A percentile compares a stretch with the other conserved stretches of the same genome.
These are phyloP conservation scores for Ilyonectria robusta DNA, from an alignment of 2,329 filamentous ascomycete species.

Conservation along the genomic window DNA sequence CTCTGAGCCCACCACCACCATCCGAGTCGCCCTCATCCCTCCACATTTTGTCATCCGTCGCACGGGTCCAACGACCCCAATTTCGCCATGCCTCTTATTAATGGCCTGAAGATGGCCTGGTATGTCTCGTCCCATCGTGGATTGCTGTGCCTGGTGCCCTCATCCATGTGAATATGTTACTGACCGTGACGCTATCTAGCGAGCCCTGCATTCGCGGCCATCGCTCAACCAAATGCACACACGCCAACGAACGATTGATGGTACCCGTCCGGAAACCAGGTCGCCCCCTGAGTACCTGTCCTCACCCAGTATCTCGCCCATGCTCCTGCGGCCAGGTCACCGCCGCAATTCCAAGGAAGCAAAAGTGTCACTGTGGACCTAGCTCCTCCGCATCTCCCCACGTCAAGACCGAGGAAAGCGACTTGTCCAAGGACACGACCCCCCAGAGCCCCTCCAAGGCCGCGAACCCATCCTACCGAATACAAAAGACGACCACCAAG, in stretches of 20 bases:
- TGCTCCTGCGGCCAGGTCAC: slow-evolving; percentile 77
- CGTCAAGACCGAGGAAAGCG: slow-evolving; percentile 45
- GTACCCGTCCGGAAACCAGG: slow-evolving; percentile 81
- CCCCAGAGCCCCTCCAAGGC: slow-evolving; percentile 52
- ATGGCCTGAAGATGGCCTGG: slow-evolving; percentile 82
- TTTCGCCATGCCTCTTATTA: slow-evolving; percentile 74
- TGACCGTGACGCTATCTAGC: slow-evolving; percentile 57
- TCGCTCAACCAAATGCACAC: slow-evolving; percentile 81
- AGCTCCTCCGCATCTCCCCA: slow-evolving; percentile 44
- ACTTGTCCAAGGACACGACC: slow-evolving; percentile 41
- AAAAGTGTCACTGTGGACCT: slow-evolving; percentile 68
- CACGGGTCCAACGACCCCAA: slow-evolving; percentile 32
- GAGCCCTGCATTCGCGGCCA: slow-evolving; percentile 83
- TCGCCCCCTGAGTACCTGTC: slow-evolving; percentile 77
- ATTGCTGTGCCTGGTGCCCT: slow-evolving; percentile 8
- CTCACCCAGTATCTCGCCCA: slow-evolving; percentile 73
- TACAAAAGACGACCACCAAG: slow-evolving; percentile 61
- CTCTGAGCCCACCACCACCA: slow-evolving; percentile 31
- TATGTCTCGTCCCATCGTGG: slow-evolving; percentile 59
- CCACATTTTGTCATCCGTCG: slow-evolving; percentile 34
- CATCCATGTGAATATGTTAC: slow-evolving; percentile 16
- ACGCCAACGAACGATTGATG: slow-evolving; percentile 77
- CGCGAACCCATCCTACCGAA: slow-evolving; percentile 56
- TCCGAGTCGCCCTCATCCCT: slow-evolving; percentile 24
- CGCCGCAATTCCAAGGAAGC: slow-evolving; percentile 72